Conservation (phyloP, 202 grass and related monocot genomes). For the Sporobolus alterniflorus region DNA sequence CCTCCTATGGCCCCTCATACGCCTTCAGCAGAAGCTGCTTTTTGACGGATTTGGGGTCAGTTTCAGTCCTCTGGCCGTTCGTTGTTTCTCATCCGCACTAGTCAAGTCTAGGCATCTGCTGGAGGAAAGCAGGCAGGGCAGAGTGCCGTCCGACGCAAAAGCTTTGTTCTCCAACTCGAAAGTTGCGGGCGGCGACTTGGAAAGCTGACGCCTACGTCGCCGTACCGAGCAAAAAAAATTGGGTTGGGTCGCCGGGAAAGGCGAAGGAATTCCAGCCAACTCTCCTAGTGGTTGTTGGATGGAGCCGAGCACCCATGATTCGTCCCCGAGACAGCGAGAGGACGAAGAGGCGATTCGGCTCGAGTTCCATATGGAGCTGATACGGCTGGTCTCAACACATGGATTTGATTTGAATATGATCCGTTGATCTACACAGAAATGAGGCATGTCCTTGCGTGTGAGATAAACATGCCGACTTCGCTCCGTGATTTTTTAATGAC, state of each 20-base stretch:
- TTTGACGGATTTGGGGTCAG: too few species aligned
- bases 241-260: conserved; percentile 18
- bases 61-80: too few species aligned
- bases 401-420: neutral
- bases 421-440: too few species aligned
- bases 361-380: conserved; percentile 33
- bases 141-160: conserved; percentile 69
- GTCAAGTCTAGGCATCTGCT: conserved; percentile 19
- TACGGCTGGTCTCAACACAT: neutral
- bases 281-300: neutral
- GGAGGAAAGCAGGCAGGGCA: conserved; percentile 17
- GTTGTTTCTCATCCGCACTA: conserved; percentile 1
- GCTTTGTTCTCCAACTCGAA: conserved; percentile 48
- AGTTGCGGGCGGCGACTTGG: conserved; percentile 54
- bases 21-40: too few species aligned
- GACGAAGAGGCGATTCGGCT: neutral
- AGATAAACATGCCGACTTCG: conserved; percentile 35
- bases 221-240: conserved; percentile 24
- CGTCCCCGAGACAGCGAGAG: neutral
- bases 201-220: conserved; percentile 51
- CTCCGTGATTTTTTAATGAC: neutral
- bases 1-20: too few species aligned
- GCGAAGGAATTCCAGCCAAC: neutral
- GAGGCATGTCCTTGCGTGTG: neutral
- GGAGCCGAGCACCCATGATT: neutral